Conservation (phyloP, 2,329 filamentous ascomycete species). For the Drechslerella dactyloides region DNA sequence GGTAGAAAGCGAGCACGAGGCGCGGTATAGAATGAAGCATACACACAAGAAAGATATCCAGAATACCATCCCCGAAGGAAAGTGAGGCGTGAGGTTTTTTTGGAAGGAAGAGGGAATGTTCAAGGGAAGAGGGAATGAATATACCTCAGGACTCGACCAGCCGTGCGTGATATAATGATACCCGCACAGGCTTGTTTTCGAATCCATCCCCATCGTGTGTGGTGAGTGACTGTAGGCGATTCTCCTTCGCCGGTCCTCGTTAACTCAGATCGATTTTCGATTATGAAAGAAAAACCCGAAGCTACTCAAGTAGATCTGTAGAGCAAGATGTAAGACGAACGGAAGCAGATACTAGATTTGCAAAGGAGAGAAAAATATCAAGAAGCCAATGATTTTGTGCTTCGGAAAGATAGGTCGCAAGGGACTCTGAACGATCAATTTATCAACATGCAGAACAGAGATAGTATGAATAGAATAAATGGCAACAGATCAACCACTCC, state of each 20-base stretch:
- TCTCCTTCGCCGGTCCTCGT: constrained; percentile 49
- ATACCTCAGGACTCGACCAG: constrained; percentile 18
- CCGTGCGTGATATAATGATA: not conserved
- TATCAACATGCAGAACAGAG: not conserved
- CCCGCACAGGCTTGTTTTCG: not conserved
- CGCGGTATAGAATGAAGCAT: not conserved
- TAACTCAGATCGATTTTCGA: constrained; percentile 33
- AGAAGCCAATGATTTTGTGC: constrained; percentile 16
- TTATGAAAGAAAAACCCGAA: constrained; percentile 21
- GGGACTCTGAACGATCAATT: constrained; percentile 12
- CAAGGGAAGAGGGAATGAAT: constrained; percentile 8
- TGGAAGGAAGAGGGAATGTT: constrained; percentile 13
- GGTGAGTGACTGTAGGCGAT: constrained; percentile 36
- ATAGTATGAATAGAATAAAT: constrained; percentile 27
- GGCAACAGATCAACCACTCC: constrained; percentile 46
- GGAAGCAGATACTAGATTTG: constrained; percentile 31
- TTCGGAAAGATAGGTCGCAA: constrained; percentile 36
- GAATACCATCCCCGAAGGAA: constrained; percentile 37
- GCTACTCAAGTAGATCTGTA: constrained; percentile 23
- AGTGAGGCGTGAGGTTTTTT: constrained; percentile 9
- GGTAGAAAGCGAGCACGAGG: not conserved
- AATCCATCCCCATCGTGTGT: not conserved
- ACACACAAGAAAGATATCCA: constrained; percentile 22
- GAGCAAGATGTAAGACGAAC: constrained; percentile 13
- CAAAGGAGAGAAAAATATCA: constrained; percentile 19